Evolutionary conservation across 192 early-diverging fungal species (phyloP).

Genomic region (Podila clonocystis): DNA sequence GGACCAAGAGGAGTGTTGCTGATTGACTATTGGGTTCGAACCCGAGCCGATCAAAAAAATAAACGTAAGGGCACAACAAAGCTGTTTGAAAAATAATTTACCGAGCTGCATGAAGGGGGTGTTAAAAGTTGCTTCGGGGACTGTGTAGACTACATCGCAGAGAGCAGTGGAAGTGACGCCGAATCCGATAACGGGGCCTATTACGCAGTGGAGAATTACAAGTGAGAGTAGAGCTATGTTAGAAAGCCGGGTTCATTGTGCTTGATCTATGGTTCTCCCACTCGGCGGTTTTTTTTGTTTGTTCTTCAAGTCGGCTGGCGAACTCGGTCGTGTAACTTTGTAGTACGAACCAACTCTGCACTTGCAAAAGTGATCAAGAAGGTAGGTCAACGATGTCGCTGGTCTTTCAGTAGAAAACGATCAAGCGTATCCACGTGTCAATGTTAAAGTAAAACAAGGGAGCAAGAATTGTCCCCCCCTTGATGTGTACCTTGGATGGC

Average conservation of each 20-base stretch:
- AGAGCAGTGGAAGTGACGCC: conserved; percentile 72
- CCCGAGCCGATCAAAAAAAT: not conserved
- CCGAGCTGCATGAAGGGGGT: conserved; percentile 82
- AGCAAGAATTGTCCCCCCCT: no score
- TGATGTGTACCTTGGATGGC: conserved; percentile 69
- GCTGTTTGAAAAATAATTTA: conserved; percentile 16
- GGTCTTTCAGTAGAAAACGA: no score
- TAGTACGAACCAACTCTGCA: no score
- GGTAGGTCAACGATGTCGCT: no score
- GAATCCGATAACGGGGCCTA: conserved; percentile 75
- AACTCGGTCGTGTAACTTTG: no score
- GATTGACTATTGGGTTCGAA: not conserved
- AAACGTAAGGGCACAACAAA: not conserved
- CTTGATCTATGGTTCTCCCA: no score
- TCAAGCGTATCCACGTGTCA: no score
- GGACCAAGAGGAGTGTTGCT: not conserved
- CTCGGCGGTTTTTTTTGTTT: no score
- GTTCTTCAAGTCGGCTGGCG: no score
- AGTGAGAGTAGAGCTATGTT: not conserved
- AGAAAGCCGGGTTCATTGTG: not conserved
- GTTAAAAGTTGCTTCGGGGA: conserved; percentile 70
- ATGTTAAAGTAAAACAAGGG: no score
- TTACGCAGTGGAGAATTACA: not conserved
- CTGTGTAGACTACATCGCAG: conserved; percentile 75
- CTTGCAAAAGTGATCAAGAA: no score